These are phyloP conservation scores for Gaillardinia entomophila DNA, from an alignment of 805 yeast genomes.

Conservation along the genomic window DNA sequence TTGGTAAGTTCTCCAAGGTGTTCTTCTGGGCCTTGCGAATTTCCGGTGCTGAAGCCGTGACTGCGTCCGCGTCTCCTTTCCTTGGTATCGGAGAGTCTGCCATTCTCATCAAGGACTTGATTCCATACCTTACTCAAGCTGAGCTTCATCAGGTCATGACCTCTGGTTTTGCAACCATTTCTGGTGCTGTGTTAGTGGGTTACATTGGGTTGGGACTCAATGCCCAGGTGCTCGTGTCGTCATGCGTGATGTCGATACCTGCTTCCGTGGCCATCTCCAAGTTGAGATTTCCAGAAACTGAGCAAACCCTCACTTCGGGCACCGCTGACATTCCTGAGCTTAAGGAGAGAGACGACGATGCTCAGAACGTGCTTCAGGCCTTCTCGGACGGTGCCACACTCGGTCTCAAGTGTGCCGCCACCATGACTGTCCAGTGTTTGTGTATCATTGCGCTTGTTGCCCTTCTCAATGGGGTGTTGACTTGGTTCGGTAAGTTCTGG, in stretches of 20 bases:
- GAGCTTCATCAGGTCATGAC: slow-evolving; percentile 60
- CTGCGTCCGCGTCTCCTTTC: slow-evolving; percentile 64
- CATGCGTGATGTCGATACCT: slow-evolving; percentile 67
- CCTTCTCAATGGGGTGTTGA: slow-evolving; percentile 47
- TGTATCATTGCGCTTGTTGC: slow-evolving; percentile 59
- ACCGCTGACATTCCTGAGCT: slow-evolving; percentile 43
- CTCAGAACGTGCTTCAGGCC: slow-evolving; percentile 51
- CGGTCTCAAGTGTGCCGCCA: slow-evolving; percentile 51
- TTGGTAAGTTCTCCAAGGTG: slow-evolving; percentile 50
- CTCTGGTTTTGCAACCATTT: slow-evolving; percentile 59
- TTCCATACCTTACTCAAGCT: slow-evolving; percentile 54
- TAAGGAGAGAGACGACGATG: slow-evolving; percentile 26
- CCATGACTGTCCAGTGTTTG: slow-evolving; percentile 52
- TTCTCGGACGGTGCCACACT: slow-evolving; percentile 54
- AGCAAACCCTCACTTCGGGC: slow-evolving; percentile 47
- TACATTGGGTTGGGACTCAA: slow-evolving; percentile 59
- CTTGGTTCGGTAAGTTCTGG: slow-evolving; percentile 63
- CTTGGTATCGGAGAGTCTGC: slow-evolving; percentile 65
- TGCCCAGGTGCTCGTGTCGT: slow-evolving; percentile 57
- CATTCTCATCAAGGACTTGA: slow-evolving; percentile 51
- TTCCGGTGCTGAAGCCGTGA: slow-evolving; percentile 61
- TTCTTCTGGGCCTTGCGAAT: slow-evolving; percentile 57
- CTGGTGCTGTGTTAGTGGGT: slow-evolving; percentile 59
- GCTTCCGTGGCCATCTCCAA: slow-evolving; percentile 58
- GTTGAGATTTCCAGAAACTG: slow-evolving; percentile 55